Evolutionary conservation across 192 early-diverging fungal genomes (phyloP).

Genomic region (Haplosporangium gracile): DNA sequence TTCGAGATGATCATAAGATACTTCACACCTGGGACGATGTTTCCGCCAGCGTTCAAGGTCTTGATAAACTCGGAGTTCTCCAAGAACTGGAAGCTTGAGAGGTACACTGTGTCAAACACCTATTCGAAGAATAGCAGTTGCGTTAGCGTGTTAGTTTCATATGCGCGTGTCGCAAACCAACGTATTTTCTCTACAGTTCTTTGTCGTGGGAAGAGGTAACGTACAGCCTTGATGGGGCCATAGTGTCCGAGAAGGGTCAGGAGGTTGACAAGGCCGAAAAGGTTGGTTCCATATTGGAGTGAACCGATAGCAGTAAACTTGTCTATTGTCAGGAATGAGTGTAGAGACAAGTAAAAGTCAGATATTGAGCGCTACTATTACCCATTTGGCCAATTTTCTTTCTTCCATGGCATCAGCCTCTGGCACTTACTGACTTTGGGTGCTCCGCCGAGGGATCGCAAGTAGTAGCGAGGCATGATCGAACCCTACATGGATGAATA

Average conservation of each 20-base stretch:
- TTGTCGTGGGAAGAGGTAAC: not conserved
- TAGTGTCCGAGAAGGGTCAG: not conserved
- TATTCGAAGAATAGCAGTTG: not conserved
- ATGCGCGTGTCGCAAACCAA: not conserved
- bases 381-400: not conserved
- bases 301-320: constrained; percentile 25
- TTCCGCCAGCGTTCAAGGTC: constrained; percentile 24
- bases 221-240: not conserved
- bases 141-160: not conserved
- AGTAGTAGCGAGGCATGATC: constrained; percentile 29
- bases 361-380: not conserved
- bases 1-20: constrained; percentile 26
- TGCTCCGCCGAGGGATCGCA: constrained; percentile 26
- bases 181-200: not conserved
- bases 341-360: not conserved
- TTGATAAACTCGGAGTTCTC: not conserved
- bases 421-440: constrained; percentile 11
- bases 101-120: not conserved
- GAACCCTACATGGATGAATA: constrained; percentile 2
- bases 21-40: constrained; percentile 28
- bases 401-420: not conserved
- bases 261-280: not conserved
- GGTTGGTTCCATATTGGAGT: constrained; percentile 21
- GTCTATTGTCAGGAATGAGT: not conserved
- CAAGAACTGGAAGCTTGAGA: constrained; percentile 19